These are phyloP conservation scores for Penicillium olsonii DNA, from an alignment of 2,329 filamentous ascomycete species.

Conservation along the genomic window DNA sequence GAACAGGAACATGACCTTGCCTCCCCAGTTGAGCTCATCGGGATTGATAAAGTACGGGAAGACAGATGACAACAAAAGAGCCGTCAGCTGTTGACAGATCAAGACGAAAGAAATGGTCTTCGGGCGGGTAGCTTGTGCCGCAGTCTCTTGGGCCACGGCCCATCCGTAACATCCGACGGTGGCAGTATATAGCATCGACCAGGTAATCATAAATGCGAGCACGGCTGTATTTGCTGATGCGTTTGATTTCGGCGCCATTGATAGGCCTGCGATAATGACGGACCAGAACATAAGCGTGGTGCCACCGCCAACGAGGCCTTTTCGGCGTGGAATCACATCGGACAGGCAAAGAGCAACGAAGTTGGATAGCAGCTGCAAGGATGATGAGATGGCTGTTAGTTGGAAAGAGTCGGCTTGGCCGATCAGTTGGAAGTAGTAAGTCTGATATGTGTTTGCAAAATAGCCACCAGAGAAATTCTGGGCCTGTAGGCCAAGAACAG, in stretches of 20 bases:
- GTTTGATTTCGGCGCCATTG: slow-evolving; percentile 6
- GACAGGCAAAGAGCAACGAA: slow-evolving; percentile 9
- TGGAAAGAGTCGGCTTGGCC: slow-evolving; percentile 8
- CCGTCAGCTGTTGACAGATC: slow-evolving; percentile 6
- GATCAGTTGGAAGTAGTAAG: slow-evolving; percentile 12
- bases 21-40: slow-evolving; percentile 10
- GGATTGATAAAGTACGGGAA: slow-evolving; percentile 11
- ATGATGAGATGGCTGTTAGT: slow-evolving; percentile 9
- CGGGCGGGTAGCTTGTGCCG: slow-evolving; percentile 6
- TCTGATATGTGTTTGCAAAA: slow-evolving; percentile 13
- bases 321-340: slow-evolving; percentile 7
- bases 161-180: slow-evolving; percentile 8
- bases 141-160: slow-evolving; percentile 8
- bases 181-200: slow-evolving; percentile 11
- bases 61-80: slow-evolving; percentile 5
- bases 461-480: slow-evolving; percentile 10
- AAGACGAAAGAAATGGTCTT: slow-evolving; percentile 11
- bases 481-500: slow-evolving; percentile 10
- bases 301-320: slow-evolving; percentile 8
- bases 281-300: slow-evolving; percentile 9
- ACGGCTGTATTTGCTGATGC: slow-evolving; percentile 8
- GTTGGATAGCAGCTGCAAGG: slow-evolving; percentile 7
- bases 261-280: neutral
- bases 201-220: slow-evolving; percentile 11
- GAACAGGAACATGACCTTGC: slow-evolving; percentile 11